Conservation (phyloP, 176 grass and related monocot genomes). For the Canna indica region DNA sequence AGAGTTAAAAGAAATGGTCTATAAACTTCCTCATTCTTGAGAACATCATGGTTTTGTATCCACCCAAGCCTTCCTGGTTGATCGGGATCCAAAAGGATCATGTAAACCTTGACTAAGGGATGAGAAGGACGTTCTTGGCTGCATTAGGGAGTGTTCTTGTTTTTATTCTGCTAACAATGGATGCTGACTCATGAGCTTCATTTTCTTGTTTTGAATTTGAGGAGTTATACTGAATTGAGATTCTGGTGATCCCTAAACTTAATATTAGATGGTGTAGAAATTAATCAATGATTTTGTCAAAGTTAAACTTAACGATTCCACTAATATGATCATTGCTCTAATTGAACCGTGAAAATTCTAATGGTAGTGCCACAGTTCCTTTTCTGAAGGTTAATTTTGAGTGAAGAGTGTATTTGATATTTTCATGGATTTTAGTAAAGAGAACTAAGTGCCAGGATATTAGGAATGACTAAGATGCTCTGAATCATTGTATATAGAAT, state of each 20-base stretch:
- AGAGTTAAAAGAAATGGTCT: too few species aligned
- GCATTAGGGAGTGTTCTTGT: not conserved
- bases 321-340: not conserved
- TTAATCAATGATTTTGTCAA: not conserved
- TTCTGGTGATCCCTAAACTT: not conserved
- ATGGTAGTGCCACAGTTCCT: not conserved
- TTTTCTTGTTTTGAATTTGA: not conserved
- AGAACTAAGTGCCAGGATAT: not conserved
- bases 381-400: not conserved
- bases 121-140: too few species aligned
- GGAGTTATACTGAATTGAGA: not conserved
- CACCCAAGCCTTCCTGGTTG: too few species aligned
- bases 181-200: not conserved
- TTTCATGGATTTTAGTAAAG: not conserved
- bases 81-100: too few species aligned
- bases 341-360: not conserved
- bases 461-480: too few species aligned
- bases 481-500: too few species aligned
- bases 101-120: too few species aligned
- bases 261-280: not conserved
- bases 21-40: too few species aligned
- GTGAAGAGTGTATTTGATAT: not conserved
- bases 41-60: too few species aligned
- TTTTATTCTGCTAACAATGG: not conserved
- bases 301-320: not conserved